Evolutionary conservation across 352 stramenopile genomes (phyloP).

Genomic region (Pythium brassicae): DNA sequence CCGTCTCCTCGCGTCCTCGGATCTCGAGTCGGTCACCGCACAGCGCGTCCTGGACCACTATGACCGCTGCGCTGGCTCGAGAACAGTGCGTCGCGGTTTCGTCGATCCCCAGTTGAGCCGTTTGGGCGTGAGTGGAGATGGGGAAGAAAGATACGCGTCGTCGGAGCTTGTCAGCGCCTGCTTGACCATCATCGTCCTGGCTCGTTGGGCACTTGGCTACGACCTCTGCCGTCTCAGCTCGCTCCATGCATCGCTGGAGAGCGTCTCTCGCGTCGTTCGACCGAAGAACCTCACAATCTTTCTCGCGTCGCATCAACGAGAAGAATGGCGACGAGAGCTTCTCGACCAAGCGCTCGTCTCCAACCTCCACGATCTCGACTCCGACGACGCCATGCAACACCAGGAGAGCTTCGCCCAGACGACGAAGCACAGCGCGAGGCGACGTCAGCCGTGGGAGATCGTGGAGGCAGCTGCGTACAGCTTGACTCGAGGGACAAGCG

Average conservation of each 20-base stretch:
- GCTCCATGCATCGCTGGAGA: neutral
- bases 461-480: neutral
- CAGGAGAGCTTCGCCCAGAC: conserved; percentile 3
- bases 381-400: neutral
- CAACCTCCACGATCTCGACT: neutral
- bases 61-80: neutral
- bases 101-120: no score
- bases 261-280: conserved; percentile 6
- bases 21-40: neutral
- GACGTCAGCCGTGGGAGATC: conserved; percentile 4
- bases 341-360: neutral
- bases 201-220: no score
- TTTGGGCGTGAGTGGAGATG: no score
- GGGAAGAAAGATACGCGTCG: no score
- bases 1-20: neutral
- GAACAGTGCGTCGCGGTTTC: no score
- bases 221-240: neutral
- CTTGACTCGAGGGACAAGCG: neutral
- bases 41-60: neutral
- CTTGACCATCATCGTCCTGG: no score
- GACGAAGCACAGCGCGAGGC: neutral
- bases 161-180: no score
- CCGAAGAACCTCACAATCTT: neutral
- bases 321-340: conserved; percentile 1
- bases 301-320: neutral